A percentile compares a stretch with the other conserved stretches of the same genome.
Conservation (phyloP, 306 rosid species). For the Inga leiocalycina region DNA sequence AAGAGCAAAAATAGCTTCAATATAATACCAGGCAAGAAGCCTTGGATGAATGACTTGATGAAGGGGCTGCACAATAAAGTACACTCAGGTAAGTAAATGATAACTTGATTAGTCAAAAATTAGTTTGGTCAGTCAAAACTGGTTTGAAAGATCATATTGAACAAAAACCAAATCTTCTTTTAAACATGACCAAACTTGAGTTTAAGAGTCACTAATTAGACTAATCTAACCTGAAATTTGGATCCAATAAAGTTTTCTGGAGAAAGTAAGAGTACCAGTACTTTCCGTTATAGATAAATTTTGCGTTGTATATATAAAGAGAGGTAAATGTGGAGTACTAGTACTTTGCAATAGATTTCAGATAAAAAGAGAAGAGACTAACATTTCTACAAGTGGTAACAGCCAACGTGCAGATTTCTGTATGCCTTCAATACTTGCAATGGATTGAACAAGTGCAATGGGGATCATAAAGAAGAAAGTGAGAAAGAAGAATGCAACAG, state of each 20-base stretch:
- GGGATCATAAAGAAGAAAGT: slow-evolving; percentile 98
- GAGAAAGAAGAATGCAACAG: slow-evolving; percentile 89
- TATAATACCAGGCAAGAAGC: slow-evolving; percentile 88
- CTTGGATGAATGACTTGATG: slow-evolving; percentile 75
- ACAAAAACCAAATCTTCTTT: neutral
- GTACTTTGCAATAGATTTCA: neutral
- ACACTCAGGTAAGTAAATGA: slow-evolving; percentile 19
- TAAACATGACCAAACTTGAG: neutral
- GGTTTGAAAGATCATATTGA: neutral
- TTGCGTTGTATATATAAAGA: no score
- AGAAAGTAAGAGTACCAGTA: neutral
- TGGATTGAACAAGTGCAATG: slow-evolving; percentile 78
- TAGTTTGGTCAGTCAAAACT: neutral
- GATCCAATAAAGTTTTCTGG: neutral
- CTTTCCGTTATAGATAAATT: neutral
- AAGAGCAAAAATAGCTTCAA: slow-evolving; percentile 94
- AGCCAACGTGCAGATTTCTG: slow-evolving; percentile 74
- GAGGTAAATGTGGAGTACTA: neutral
- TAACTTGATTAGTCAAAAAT: neutral
- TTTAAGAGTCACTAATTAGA: neutral
- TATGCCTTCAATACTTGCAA: slow-evolving; percentile 87
- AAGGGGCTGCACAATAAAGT: slow-evolving; percentile 57
- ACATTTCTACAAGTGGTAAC: slow-evolving; percentile 52
- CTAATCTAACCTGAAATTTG: neutral
- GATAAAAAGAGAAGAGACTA: slow-evolving; percentile 34